Base-by-base conservation (phyloP, 1,139 yeast species). In the Saccharomycopsis crataegensis region DNA sequence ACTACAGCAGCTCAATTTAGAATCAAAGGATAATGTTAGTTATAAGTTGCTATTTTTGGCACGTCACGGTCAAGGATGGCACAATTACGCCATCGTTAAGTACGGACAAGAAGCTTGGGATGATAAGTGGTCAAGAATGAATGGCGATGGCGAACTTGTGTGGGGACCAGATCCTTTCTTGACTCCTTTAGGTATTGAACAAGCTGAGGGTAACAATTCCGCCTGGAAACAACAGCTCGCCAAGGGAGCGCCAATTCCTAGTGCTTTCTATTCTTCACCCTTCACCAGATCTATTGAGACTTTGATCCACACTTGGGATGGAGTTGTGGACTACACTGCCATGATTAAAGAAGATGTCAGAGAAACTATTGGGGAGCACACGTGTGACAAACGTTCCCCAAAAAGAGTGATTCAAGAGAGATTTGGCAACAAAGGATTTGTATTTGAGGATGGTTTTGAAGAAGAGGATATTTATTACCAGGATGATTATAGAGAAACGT, bases 41-140 rank as follows among this genome's bases (percentile, higher is more conserved):
- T 81, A 82, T 65, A 84, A 83, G 64, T 64, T 85, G 45, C 59
- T 85, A 6, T 75, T 81, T 52, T 69, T 83, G 51, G 90, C 87
- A 1, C 73, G 95, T 57, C 94, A 86, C 62, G 94, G 94, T 7
- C 86, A 86, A 66, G 94, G 94, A 0, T 79, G 72, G 67, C 93
- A 86, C 63, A 86, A 86, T 60, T 69, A 76, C 28, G 87, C 83
- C 1, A 77, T 78, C 48, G 70, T 69, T 33, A 75, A 76, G 58
- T 83, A 82, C 63, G 85, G 89, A 12, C 66, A 72, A 42, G 67
- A 73, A 12, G 77, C 67, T 28, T 85, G 91, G 91, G 74, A 77
- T 61, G 65, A 64, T 0, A 75, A 81, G 58, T 84, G 86, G 84
- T 72, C 85, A 28, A 72, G 70, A 57, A 59, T 77, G 46, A 75